Evolutionary conservation across 306 rosid species (phyloP).

Genomic region (Sechiopsis laciniata): DNA sequence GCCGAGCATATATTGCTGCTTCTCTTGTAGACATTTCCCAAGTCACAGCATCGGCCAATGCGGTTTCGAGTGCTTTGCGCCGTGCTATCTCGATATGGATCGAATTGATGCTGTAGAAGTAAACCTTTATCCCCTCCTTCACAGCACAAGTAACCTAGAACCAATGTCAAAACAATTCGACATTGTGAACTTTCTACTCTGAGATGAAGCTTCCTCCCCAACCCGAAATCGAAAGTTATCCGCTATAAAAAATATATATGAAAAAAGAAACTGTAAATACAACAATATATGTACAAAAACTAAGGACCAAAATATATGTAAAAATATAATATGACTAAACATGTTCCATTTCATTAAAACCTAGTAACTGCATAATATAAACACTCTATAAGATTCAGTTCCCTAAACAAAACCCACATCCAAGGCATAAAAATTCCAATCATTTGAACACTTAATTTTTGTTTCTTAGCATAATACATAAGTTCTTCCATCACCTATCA

Average conservation of each 20-base stretch:
- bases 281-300: neutral
- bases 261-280: neutral
- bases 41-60: conserved; percentile 46
- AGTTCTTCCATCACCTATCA: conserved; percentile 2
- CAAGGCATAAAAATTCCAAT: neutral
- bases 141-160: conserved; percentile 66
- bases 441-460: neutral
- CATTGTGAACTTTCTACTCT: conserved; percentile 67
- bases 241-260: conserved; percentile 36
- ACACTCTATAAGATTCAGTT: neutral
- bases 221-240: conserved; percentile 78
- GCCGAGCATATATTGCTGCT: conserved; percentile 53
- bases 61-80: conserved; percentile 39
- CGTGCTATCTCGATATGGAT: conserved; percentile 63
- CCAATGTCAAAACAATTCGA: conserved; percentile 69
- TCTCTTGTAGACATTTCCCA: conserved; percentile 43
- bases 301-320: neutral
- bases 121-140: conserved; percentile 76
- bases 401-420: conserved; percentile 4
- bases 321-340: neutral
- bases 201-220: conserved; percentile 68
- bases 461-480: neutral
- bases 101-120: conserved; percentile 55
- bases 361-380: neutral
- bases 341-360: neutral